These are phyloP conservation scores for Suillus brevipes DNA, from an alignment of 768 basidiomycete genomes.

Conservation along the genomic window DNA sequence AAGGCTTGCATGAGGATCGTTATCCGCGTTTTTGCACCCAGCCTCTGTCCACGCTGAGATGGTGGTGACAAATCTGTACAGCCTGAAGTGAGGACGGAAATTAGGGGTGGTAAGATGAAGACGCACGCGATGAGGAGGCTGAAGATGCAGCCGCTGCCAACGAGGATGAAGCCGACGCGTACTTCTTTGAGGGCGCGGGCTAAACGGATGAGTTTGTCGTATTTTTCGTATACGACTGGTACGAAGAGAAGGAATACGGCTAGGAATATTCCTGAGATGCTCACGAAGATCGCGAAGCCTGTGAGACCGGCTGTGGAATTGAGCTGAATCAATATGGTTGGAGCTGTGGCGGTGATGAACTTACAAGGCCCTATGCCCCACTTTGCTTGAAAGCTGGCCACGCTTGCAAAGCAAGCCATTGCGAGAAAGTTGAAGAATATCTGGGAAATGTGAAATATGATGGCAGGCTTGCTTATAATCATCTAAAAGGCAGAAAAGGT, in stretches of 20 bases:
- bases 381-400: slow-evolving; percentile 85
- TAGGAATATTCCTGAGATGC: slow-evolving; percentile 70
- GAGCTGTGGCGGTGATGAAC: slow-evolving; percentile 31
- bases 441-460: slow-evolving; percentile 75
- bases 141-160: slow-evolving; percentile 62
- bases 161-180: slow-evolving; percentile 82
- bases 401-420: slow-evolving; percentile 88
- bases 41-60: slow-evolving; percentile 87
- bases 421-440: slow-evolving; percentile 92
- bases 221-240: slow-evolving; percentile 83
- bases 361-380: slow-evolving; percentile 84
- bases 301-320: slow-evolving; percentile 72
- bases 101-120: slow-evolving; percentile 8
- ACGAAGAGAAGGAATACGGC: slow-evolving; percentile 73
- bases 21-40: slow-evolving; percentile 82
- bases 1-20: slow-evolving; percentile 76
- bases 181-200: slow-evolving; percentile 82
- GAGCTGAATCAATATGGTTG: slow-evolving; percentile 13
- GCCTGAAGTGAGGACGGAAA: slow-evolving; percentile 17
- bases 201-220: slow-evolving; percentile 74
- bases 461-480: slow-evolving; percentile 83
- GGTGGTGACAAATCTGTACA: slow-evolving; percentile 66
- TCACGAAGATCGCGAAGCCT: slow-evolving; percentile 82
- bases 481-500: slow-evolving; percentile 48
- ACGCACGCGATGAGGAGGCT: slow-evolving; percentile 79